These are phyloP conservation scores for Fraxinus velutina DNA, from an alignment of 305 asterid genomes.

Conservation along the genomic window DNA sequence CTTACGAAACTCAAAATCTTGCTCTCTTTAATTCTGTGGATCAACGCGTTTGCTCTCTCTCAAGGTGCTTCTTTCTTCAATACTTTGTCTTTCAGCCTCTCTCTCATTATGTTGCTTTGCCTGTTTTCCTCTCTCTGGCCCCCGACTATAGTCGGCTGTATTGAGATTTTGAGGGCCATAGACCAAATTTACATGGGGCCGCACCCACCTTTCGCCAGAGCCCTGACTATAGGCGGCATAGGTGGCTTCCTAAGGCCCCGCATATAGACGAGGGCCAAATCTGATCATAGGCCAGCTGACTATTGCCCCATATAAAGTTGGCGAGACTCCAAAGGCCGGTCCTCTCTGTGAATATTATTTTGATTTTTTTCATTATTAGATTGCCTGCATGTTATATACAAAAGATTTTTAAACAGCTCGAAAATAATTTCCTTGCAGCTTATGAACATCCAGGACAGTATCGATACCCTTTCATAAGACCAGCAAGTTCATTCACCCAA, in stretches of 20 bases:
- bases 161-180: background rate
- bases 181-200: background rate
- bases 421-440: slow-evolving; percentile 26
- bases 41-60: slow-evolving; percentile 40
- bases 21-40: slow-evolving; percentile 41
- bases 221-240: background rate
- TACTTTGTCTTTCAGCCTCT: background rate
- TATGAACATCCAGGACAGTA: slow-evolving; percentile 48
- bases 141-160: background rate
- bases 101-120: background rate
- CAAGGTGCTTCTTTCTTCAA: slow-evolving; percentile 39
- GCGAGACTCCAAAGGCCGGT: background rate
- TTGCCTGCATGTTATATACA: background rate
- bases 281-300: background rate
- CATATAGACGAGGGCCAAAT: background rate
- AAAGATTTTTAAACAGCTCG: background rate
- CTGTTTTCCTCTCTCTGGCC: background rate
- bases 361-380: background rate
- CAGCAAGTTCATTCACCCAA: slow-evolving; percentile 62
- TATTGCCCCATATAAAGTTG: background rate
- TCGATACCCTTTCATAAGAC: slow-evolving; percentile 67
- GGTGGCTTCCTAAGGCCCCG: background rate
- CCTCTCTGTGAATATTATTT: background rate
- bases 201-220: background rate
- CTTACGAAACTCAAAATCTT: slow-evolving; percentile 31